phyloP scores from a whole-genome alignment of 768 basidiomycete genomes.

The Krasilnikovozyma curviuscula region DNA sequence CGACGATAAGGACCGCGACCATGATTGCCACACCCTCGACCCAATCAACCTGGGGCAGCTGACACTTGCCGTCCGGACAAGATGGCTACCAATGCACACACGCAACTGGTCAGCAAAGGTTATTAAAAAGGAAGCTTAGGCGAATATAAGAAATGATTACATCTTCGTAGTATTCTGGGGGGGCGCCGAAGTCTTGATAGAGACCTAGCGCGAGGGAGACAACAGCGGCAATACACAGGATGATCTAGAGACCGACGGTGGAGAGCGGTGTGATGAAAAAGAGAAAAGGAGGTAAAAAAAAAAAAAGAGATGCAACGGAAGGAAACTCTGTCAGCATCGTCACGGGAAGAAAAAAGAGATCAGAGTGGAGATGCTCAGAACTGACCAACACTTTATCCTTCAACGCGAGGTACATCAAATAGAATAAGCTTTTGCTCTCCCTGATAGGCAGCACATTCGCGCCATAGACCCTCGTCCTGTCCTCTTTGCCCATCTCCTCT shows the following conservation, averaged over 20 bases:
- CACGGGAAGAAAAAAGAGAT: background rate
- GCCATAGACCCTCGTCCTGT: conserved; percentile 51
- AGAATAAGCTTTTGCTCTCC: conserved; percentile 46
- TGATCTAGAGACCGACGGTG: conserved; percentile 42
- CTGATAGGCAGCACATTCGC: conserved; percentile 53
- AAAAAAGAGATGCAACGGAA: background rate
- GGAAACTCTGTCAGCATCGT: background rate
- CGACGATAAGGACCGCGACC: conserved; percentile 35
- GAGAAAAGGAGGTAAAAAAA: background rate
- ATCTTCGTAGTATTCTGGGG: conserved; percentile 29
- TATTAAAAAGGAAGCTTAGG: no score
- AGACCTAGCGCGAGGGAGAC: conserved; percentile 84
- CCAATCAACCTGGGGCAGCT: conserved; percentile 8
- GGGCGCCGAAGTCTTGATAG: conserved; percentile 74
- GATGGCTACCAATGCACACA: no score
- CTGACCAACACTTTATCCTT: conserved; percentile 77
- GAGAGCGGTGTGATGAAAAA: background rate
- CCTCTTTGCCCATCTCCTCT: conserved; percentile 34
- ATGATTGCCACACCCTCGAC: conserved; percentile 28
- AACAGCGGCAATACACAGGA: conserved; percentile 78
- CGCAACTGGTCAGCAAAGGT: no score
- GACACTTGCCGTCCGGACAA: background rate
- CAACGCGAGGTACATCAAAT: conserved; percentile 65
- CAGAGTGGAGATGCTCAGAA: conserved; percentile 12
- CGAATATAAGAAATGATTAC: no score